phyloP scores from a whole-genome alignment of 352 stramenopile genomes.

The Globisporangium solare region DNA sequence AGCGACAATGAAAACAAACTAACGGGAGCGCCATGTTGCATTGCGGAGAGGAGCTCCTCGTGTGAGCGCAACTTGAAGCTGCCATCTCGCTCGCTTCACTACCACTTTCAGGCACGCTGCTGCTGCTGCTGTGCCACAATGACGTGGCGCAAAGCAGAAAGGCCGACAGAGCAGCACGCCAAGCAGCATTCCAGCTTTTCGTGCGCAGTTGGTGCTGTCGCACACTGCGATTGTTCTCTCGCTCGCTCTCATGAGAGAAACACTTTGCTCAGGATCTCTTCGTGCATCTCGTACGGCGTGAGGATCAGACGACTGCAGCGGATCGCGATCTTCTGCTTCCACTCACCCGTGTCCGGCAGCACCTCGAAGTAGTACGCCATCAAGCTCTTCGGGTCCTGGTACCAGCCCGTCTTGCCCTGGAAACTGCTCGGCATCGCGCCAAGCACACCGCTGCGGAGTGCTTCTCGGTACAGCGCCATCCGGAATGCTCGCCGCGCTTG shows the following conservation, averaged over 20 bases:
- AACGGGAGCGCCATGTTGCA: too few relatives aligned
- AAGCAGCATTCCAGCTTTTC: background rate
- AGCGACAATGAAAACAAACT: too few relatives aligned
- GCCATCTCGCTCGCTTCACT: too few relatives aligned
- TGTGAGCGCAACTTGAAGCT: background rate
- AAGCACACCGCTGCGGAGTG: conserved; percentile 53
- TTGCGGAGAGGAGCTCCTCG: too few relatives aligned
- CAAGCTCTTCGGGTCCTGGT: conserved; percentile 69
- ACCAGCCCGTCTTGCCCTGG: conserved; percentile 65
- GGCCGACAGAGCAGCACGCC: too few relatives aligned
- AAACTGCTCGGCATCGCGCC: conserved; percentile 65
- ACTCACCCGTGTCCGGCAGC: conserved; percentile 42
- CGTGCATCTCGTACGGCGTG: conserved; percentile 58
- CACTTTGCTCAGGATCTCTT: conserved; percentile 40
- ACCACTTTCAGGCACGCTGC: too few relatives aligned
- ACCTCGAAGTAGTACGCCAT: conserved; percentile 78
- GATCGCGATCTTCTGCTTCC: conserved; percentile 55
- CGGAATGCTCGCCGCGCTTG: conserved; percentile 45
- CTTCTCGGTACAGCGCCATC: conserved; percentile 59
- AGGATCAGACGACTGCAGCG: conserved; percentile 56
- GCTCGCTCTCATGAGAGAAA: conserved; percentile 2
- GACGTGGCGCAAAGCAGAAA: too few relatives aligned
- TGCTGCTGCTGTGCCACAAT: too few relatives aligned
- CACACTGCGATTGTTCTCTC: background rate
- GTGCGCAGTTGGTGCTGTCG: background rate